Conservation (phyloP, 129 eudicot species). For the Flaveria ramosissima region DNA sequence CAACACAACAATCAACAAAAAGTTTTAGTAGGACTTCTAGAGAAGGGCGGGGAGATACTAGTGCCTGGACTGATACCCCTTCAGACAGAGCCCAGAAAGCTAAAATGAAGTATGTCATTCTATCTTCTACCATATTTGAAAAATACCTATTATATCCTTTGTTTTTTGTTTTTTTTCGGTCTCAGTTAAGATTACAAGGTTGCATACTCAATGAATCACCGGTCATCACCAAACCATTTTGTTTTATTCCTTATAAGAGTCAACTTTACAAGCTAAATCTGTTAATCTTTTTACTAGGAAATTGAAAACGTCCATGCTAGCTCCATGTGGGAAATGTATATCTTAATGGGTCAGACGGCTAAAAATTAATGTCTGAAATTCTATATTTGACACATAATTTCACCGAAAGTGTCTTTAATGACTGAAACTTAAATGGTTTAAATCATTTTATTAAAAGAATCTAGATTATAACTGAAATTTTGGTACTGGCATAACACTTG, state of each 20-base stretch:
- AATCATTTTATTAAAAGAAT: neutral
- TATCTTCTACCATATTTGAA: neutral
- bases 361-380: neutral
- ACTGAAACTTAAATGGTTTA: neutral
- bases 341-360: neutral
- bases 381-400: neutral
- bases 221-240: neutral
- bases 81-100: conserved; percentile 90
- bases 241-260: no score
- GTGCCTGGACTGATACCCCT: conserved; percentile 98
- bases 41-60: conserved; percentile 99
- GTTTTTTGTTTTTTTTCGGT: neutral
- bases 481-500: no score
- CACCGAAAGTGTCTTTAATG: neutral
- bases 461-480: neutral
- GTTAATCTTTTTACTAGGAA: neutral
- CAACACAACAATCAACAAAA: conserved; percentile 69
- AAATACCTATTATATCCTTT: conserved; percentile 15
- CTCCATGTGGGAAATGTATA: neutral
- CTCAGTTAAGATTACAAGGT: neutral
- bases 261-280: neutral
- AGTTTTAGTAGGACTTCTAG: conserved; percentile 63
- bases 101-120: conserved; percentile 71
- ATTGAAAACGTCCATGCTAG: neutral
- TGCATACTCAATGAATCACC: conserved; percentile 3